Evolutionary conservation across 2,329 filamentous ascomycete species (phyloP).

Genomic region (Pestalotiopsis sp.): DNA sequence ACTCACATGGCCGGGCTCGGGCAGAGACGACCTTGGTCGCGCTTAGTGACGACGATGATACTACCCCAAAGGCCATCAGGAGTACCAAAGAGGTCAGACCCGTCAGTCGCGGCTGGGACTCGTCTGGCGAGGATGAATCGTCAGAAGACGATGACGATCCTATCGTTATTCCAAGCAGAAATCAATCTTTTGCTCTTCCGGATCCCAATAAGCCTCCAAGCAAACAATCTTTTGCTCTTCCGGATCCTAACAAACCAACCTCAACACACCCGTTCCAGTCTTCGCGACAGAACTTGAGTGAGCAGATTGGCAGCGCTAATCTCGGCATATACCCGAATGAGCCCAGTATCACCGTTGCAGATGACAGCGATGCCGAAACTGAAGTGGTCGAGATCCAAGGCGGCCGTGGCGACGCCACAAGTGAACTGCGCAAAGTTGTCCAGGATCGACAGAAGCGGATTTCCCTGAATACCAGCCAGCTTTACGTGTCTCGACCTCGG

Average conservation of each 20-base stretch:
- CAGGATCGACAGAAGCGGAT: constrained; percentile 51
- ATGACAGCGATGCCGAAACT: constrained; percentile 64
- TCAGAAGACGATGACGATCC: constrained; percentile 64
- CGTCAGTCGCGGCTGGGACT: constrained; percentile 41
- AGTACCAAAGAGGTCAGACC: constrained; percentile 21
- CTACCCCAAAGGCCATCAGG: constrained; percentile 22
- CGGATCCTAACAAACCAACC: constrained; percentile 42
- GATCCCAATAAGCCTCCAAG: constrained; percentile 52
- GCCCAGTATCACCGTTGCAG: constrained; percentile 33
- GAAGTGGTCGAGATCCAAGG: constrained; percentile 48
- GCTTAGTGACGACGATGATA: constrained; percentile 27
- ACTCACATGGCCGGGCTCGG: constrained; percentile 61
- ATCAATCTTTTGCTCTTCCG: constrained; percentile 59
- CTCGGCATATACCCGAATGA: constrained; percentile 39
- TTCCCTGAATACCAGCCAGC: constrained; percentile 35
- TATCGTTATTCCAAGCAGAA: constrained; percentile 65
- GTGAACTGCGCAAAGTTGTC: constrained; percentile 61
- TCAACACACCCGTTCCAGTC: constrained; percentile 48
- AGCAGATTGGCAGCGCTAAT: constrained; percentile 46
- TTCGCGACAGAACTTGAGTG: constrained; percentile 51
- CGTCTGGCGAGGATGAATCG: constrained; percentile 54
- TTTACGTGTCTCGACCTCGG: constrained; percentile 33
- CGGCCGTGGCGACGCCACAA: constrained; percentile 57
- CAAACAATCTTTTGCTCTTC: constrained; percentile 60
- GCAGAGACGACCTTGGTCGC: constrained; percentile 54